Percentiles rank a stretch among this genome's conserved stretches.
Evolutionary conservation across 2,329 filamentous ascomycete species (phyloP).

Genomic region (Cephalotrichum gorgonifer): DNA sequence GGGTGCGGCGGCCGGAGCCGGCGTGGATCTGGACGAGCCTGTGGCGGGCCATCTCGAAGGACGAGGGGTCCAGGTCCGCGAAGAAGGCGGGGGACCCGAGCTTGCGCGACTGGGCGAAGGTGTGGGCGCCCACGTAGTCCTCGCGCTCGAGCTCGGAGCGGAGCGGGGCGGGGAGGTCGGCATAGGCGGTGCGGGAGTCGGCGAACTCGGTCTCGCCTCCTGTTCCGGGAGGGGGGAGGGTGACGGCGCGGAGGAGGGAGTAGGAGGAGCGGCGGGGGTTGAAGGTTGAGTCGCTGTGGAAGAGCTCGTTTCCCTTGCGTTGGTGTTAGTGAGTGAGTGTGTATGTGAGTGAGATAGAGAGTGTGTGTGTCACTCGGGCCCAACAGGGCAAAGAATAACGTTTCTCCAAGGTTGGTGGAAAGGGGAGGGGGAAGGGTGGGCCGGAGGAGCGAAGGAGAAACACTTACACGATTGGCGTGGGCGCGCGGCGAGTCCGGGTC

Average conservation of each 20-base stretch:
- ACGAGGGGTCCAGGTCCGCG: conserved; percentile 27
- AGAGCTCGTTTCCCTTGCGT: conserved; percentile 34
- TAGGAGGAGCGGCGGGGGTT: conserved; percentile 42
- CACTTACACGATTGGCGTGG: conserved; percentile 25
- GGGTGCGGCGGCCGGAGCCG: conserved; percentile 35
- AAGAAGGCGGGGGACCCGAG: conserved; percentile 38
- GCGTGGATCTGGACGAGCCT: conserved; percentile 40
- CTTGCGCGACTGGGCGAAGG: conserved; percentile 42
- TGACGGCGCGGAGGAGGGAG: conserved; percentile 38
- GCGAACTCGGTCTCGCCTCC: conserved; percentile 44
- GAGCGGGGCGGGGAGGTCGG: conserved; percentile 27
- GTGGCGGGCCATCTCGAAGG: conserved; percentile 30
- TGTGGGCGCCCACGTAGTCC: conserved; percentile 37
- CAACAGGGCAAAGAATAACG: too few species aligned
- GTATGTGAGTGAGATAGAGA: neutral
- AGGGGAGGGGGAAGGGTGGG: neutral
- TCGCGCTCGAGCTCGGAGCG: conserved; percentile 22
- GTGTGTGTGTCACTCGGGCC: too few species aligned
- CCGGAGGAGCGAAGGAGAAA: too few species aligned
- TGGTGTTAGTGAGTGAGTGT: neutral
- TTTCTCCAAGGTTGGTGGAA: neutral
- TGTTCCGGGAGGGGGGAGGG: conserved; percentile 32
- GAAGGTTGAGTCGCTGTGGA: conserved; percentile 45
- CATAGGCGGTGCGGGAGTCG: conserved; percentile 40
- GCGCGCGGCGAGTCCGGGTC: conserved; percentile 26